Evolutionary conservation across 2,329 filamentous ascomycete genomes (phyloP).

Genomic region (Fusarium concolor): DNA sequence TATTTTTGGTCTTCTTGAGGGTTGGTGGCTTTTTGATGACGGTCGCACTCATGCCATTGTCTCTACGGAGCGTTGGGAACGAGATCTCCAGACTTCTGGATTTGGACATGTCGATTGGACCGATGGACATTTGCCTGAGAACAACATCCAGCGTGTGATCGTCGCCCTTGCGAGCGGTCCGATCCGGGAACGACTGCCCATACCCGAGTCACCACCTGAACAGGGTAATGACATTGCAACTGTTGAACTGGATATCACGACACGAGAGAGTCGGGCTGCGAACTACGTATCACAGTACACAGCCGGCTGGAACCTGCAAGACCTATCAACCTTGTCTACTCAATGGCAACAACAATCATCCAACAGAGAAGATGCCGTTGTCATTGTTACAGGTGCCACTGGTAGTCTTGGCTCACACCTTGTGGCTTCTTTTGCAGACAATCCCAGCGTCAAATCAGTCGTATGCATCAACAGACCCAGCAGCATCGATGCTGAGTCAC

Average conservation of each 20-base stretch:
- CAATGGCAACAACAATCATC: too few species aligned
- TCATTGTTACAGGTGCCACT: slow-evolving; percentile 2
- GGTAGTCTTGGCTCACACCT: slow-evolving; percentile 18
- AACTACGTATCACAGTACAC: too few species aligned
- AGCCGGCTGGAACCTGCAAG: too few species aligned
- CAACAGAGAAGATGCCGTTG: not conserved
- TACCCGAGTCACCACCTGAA: too few species aligned
- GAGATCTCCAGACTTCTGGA: not conserved
- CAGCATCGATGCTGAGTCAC: not conserved
- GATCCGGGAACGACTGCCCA: not conserved
- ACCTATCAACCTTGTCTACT: too few species aligned
- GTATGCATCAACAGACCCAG: not conserved
- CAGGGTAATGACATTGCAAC: too few species aligned
- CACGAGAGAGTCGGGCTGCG: too few species aligned
- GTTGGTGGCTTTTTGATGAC: slow-evolving; percentile 23
- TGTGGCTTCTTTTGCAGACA: not conserved
- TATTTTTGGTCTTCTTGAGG: slow-evolving; percentile 10
- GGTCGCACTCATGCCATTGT: not conserved
- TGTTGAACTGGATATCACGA: too few species aligned
- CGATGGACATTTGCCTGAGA: slow-evolving; percentile 4
- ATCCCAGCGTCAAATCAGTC: not conserved
- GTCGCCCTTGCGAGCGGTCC: not conserved
- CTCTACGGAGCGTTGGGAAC: not conserved
- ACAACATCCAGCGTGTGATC: not conserved
- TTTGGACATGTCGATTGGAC: slow-evolving; percentile 22